These are phyloP conservation scores for Ulvella scutata DNA, from an alignment of 139 green algal genomes.

Conservation along the genomic window DNA sequence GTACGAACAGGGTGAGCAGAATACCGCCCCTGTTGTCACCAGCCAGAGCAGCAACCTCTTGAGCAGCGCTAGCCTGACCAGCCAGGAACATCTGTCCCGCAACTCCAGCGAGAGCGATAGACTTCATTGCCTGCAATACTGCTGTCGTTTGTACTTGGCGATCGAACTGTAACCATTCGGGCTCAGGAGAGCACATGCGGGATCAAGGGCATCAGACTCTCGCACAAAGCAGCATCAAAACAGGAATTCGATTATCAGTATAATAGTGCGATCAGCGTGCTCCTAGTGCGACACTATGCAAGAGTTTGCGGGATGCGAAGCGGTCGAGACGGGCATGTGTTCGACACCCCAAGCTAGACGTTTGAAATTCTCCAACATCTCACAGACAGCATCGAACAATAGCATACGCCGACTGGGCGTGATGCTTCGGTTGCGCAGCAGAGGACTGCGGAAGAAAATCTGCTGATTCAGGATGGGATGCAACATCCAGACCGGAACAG, in stretches of 20 bases:
- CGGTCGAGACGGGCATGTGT: background rate
- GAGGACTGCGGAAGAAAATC: no score
- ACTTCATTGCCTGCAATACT: background rate
- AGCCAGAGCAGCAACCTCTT: conserved; percentile 5
- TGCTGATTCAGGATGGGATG: no score
- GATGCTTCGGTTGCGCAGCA: no score
- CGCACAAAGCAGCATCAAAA: background rate
- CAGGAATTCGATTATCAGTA: background rate
- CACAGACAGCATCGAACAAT: no score
- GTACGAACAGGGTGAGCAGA: conserved; percentile 8
- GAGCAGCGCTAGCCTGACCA: conserved; percentile 4
- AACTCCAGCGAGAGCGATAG: background rate
- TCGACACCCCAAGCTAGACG: no score
- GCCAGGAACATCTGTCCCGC: background rate
- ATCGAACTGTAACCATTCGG: background rate
- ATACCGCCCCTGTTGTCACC: conserved; percentile 14
- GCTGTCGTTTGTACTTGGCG: background rate
- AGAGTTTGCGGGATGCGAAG: background rate
- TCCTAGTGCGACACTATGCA: background rate
- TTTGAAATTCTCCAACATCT: no score
- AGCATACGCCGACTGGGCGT: no score
- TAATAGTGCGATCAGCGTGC: background rate
- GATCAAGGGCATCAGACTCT: background rate
- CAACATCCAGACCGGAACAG: no score
- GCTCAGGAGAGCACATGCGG: background rate